Percentiles rank a stretch among this genome's conserved stretches.
These are phyloP conservation scores for Bacidia rubella DNA, from an alignment of 495 filamentous ascomycete genomes.

Conservation along the genomic window DNA sequence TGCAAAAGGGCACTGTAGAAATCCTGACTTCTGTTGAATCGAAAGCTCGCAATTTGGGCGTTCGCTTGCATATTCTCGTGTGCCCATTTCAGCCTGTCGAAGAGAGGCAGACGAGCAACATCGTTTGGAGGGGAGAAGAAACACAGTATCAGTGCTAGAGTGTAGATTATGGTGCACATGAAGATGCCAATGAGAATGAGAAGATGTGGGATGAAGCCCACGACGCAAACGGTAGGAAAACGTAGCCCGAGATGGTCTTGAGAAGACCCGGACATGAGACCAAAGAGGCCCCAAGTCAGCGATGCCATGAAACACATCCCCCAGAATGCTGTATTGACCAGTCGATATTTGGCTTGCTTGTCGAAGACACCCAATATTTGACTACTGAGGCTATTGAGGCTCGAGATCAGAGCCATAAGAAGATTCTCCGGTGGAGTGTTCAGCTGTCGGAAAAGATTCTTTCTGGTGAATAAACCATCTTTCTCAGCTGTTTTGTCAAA, in stretches of 20 bases:
- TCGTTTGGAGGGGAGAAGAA: conserved; percentile 50
- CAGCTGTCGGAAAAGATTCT: conserved; percentile 35
- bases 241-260: conserved; percentile 40
- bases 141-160: conserved; percentile 58
- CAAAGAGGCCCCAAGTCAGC: conserved; percentile 56
- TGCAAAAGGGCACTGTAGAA: conserved; percentile 86
- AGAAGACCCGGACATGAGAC: conserved; percentile 32
- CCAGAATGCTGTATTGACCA: conserved; percentile 80
- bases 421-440: conserved; percentile 87
- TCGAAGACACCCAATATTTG: conserved; percentile 69
- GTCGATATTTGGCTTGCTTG: conserved; percentile 59
- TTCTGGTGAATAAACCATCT: conserved; percentile 5
- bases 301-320: conserved; percentile 74
- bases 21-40: conserved; percentile 73
- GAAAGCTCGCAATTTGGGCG: conserved; percentile 55
- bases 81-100: conserved; percentile 46
- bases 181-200: conserved; percentile 67
- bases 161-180: conserved; percentile 61
- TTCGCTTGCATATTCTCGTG: conserved; percentile 88
- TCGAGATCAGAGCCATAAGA: conserved; percentile 72
- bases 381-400: conserved; percentile 76
- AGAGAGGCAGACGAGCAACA: conserved; percentile 23
- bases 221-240: conserved; percentile 87
- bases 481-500: conserved; percentile 12
- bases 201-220: conserved; percentile 88